These are phyloP conservation scores for Plasmodium yoelii DNA, from an alignment of 169 alveolate genomes.

Conservation along the genomic window DNA sequence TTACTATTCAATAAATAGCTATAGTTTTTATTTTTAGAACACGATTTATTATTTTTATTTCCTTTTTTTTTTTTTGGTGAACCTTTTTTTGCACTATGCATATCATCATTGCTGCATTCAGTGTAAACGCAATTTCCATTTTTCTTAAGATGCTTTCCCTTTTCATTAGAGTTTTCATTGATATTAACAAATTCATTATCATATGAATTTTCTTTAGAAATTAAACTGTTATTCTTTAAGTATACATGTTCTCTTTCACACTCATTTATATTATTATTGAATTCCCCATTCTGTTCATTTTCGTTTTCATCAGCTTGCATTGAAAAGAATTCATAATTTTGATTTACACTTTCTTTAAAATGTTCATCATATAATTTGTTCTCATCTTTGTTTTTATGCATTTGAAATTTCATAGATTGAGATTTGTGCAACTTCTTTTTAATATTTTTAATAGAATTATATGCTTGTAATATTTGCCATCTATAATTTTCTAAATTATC, in stretches of 20 bases:
- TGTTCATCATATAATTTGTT: constrained; percentile 27
- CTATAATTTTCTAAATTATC: constrained; percentile 73
- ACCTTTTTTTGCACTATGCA: background rate
- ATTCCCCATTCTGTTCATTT: background rate
- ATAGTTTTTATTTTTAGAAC: constrained; percentile 16
- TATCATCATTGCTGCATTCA: too few species aligned
- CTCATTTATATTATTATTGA: background rate
- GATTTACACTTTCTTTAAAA: constrained; percentile 1
- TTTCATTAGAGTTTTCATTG: background rate
- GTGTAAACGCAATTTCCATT: too few species aligned
- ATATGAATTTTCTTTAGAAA: background rate
- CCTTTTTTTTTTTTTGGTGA: background rate
- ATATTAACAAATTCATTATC: background rate
- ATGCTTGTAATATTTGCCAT: constrained; percentile 58
- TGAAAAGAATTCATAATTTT: background rate
- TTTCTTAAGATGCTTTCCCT: too few species aligned
- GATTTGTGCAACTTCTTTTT: constrained; percentile 43
- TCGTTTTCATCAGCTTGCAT: background rate
- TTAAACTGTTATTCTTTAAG: background rate
- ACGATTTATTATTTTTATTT: background rate
- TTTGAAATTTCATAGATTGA: constrained; percentile 8
- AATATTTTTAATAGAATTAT: constrained; percentile 44
- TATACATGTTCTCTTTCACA: background rate
- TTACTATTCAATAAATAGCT: constrained; percentile 24
- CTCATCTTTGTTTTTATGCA: constrained; percentile 56